A percentile compares a stretch with the other conserved stretches of the same genome.
These are phyloP conservation scores for Tulasnella sp. DNA, from an alignment of 768 basidiomycete species.

Conservation along the genomic window DNA sequence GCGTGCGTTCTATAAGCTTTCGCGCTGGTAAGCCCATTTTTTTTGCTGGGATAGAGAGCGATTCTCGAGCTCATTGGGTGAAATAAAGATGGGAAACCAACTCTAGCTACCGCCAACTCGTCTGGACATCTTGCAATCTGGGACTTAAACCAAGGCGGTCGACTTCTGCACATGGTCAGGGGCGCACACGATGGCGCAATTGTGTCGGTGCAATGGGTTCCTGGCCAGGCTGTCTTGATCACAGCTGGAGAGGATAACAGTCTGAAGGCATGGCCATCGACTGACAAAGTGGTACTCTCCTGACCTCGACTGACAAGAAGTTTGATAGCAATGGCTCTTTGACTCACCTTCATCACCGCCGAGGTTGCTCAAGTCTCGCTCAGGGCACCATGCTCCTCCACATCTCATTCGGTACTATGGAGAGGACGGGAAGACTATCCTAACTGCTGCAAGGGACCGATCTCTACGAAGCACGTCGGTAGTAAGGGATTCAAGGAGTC, in stretches of 20 bases:
- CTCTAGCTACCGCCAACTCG: conserved; percentile 79
- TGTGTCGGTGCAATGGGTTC: conserved; percentile 78
- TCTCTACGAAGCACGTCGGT: conserved; percentile 83
- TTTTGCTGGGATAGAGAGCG: neutral
- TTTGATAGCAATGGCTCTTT: conserved; percentile 86
- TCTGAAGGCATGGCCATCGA: conserved; percentile 62
- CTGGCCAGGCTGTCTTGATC: conserved; percentile 82
- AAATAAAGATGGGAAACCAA: conserved; percentile 64
- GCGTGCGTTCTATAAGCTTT: conserved; percentile 67
- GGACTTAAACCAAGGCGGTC: conserved; percentile 78
- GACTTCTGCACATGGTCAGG: conserved; percentile 70
- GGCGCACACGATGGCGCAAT: conserved; percentile 85
- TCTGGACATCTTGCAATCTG: conserved; percentile 84
- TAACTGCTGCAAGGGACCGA: conserved; percentile 82
- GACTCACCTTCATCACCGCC: conserved; percentile 83
- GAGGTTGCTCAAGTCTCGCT: conserved; percentile 78
- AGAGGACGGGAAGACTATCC: conserved; percentile 88
- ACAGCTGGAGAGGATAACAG: conserved; percentile 91
- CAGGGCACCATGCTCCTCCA: conserved; percentile 85
- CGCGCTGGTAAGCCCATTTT: conserved; percentile 60
- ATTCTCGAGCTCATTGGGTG: neutral
- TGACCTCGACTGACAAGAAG: neutral
- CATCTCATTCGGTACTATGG: conserved; percentile 92
- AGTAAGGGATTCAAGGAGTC: conserved; percentile 88
- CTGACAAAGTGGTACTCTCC: too few species aligned